phyloP scores from a whole-genome alignment of 2,329 filamentous ascomycete genomes.

The Fusarium redolens region DNA sequence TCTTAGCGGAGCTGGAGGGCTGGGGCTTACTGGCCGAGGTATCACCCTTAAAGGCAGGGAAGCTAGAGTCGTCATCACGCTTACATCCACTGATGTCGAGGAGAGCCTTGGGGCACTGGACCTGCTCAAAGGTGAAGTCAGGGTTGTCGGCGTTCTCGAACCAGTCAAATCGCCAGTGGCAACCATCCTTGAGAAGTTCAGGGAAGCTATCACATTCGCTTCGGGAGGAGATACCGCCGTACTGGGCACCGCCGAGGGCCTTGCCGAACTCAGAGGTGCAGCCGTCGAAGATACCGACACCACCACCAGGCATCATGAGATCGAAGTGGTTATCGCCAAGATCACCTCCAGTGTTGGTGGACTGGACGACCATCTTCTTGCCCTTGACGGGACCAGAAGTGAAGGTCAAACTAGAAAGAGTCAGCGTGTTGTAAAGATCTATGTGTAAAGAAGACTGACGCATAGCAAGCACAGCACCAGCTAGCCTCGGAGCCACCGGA shows the following conservation, averaged over 20 bases:
- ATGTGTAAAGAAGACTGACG: constrained; percentile 46
- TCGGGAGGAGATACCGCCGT: constrained; percentile 66
- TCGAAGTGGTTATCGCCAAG: constrained; percentile 69
- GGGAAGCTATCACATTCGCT: constrained; percentile 66
- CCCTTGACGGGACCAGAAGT: constrained; percentile 62
- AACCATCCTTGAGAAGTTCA: constrained; percentile 64
- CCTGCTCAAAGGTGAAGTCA: constrained; percentile 63
- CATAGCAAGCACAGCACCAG: constrained; percentile 77
- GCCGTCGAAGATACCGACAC: constrained; percentile 65
- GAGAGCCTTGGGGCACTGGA: constrained; percentile 64
- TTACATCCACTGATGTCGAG: constrained; percentile 54
- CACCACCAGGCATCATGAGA: constrained; percentile 66
- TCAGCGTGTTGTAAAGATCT: neutral
- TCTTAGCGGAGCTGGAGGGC: constrained; percentile 1
- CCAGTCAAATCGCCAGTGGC: constrained; percentile 74
- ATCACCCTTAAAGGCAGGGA: constrained; percentile 40
- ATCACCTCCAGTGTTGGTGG: constrained; percentile 71
- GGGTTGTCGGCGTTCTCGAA: constrained; percentile 70
- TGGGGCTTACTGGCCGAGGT: constrained; percentile 23
- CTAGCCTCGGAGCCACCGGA: constrained; percentile 64
- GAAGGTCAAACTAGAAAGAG: constrained; percentile 57
- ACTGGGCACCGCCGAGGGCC: constrained; percentile 62
- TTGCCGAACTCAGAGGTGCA: constrained; percentile 60
- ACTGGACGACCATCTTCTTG: constrained; percentile 73
- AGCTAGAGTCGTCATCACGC: constrained; percentile 47